Conservation (phyloP, 2,329 filamentous ascomycete species). For the Colletotrichum lentis region DNA sequence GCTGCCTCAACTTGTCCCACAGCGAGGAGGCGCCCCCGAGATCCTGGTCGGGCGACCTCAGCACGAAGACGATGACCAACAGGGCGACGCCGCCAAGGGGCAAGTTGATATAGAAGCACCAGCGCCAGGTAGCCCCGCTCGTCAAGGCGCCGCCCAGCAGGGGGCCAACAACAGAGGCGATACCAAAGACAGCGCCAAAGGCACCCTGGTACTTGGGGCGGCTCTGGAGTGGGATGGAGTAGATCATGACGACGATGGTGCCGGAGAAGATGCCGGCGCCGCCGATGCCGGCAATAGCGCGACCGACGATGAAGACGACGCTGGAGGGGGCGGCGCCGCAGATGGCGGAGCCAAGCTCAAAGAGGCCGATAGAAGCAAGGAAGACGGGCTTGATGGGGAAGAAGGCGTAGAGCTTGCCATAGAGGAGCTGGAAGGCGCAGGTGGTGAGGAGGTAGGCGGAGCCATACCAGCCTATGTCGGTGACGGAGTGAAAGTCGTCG, state of each 20-base stretch:
- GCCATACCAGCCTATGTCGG: constrained; percentile 46
- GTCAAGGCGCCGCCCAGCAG: constrained; percentile 45
- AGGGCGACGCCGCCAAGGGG: constrained; percentile 45
- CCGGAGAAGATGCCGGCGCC: constrained; percentile 50
- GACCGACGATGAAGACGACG: constrained; percentile 49
- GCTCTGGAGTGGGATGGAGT: constrained; percentile 51
- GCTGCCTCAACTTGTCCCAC: constrained; percentile 42
- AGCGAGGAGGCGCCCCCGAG: constrained; percentile 37
- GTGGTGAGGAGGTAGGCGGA: constrained; percentile 44
- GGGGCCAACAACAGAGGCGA: constrained; percentile 47
- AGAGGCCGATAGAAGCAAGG: constrained; percentile 41
- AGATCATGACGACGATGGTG: constrained; percentile 43
- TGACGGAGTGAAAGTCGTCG: constrained; percentile 44
- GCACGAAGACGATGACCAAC: constrained; percentile 42
- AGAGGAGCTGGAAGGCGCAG: constrained; percentile 45
- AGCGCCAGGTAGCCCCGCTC: constrained; percentile 45
- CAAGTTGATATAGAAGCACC: constrained; percentile 51
- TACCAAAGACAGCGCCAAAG: constrained; percentile 53
- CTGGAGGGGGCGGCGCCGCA: constrained; percentile 47
- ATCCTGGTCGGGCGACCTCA: constrained; percentile 38
- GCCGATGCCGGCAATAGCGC: constrained; percentile 50
- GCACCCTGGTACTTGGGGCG: constrained; percentile 46
- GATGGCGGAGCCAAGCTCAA: constrained; percentile 46
- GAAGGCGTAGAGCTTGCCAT: constrained; percentile 46
- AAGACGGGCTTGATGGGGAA: constrained; percentile 43